Evolutionary conservation across 129 eudicot genomes (phyloP), one percentile per base, ranked within the genome.

Genomic region (Saussurea involucrata): DNA sequence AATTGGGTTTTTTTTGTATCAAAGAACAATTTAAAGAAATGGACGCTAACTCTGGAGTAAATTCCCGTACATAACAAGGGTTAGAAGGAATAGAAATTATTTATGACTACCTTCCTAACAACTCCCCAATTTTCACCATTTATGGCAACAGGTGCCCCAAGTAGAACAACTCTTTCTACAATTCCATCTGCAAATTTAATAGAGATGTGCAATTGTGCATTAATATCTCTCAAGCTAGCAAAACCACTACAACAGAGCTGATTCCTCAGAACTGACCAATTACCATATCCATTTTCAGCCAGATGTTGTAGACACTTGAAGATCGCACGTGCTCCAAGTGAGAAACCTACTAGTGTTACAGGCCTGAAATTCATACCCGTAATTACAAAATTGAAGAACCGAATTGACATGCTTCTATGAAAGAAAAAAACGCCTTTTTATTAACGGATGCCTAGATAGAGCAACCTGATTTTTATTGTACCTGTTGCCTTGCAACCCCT

Each of bases 401-500:
- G 5, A 29, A 73, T 57, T 40, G 28, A 33, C 24, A 4, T 33
- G 29, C 73, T 13, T 11, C 67, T 46, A 46, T 46, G 58, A 4
- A 46, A 46, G 11, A 13, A 46, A 46, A 15, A 13, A 46, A 13
- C 24, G 44, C 57, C 32, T 69, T 68, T 32, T 55, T 32, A 55
- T 33, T 42, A 79, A 64, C 0, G 34, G 29, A 69, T 34, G 67
- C 40, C 11, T 6, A 49, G 13, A 68, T 15, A 36, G 68, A 70
- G 22, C 65, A 75, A 22, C 10, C 4, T 5, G 24, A 28, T 7
- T 24, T 60, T 18, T 4, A 21, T 71, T 42, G 49, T 78, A 92
- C 99, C 99, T 90, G 73, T 95, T 88, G 67, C 99, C 99, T 72
- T 95, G 99, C 78, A 92, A 78, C 66, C 97, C 99, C 78, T 92